Evolutionary conservation across 2,329 filamentous ascomycete species (phyloP).

Genomic region (Aspergillus sp.): DNA sequence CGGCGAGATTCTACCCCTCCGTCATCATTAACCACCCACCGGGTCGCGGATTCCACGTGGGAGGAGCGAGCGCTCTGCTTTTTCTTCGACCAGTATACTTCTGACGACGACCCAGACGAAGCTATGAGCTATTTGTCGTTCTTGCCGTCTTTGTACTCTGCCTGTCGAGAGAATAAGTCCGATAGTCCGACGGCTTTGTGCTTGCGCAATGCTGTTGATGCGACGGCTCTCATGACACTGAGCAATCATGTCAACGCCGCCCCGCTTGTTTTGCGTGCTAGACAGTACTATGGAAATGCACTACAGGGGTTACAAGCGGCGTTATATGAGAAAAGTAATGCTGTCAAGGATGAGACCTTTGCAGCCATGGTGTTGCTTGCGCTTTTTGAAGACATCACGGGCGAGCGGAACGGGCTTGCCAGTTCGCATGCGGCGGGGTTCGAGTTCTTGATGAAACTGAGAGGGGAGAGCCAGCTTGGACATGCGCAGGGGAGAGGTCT

Average conservation of each 20-base stretch:
- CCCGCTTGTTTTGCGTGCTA: slow-evolving; percentile 28
- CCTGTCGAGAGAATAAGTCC: slow-evolving; percentile 21
- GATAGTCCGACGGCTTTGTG: slow-evolving; percentile 24
- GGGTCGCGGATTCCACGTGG: slow-evolving; percentile 32
- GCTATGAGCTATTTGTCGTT: slow-evolving; percentile 37
- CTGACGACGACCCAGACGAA: slow-evolving; percentile 23
- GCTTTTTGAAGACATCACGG: slow-evolving; percentile 40
- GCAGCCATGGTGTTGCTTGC: slow-evolving; percentile 38
- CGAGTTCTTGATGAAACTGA: slow-evolving; percentile 35
- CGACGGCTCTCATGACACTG: slow-evolving; percentile 35
- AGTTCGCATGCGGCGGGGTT: slow-evolving; percentile 40
- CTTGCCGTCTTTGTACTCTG: slow-evolving; percentile 36
- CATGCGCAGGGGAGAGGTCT: slow-evolving; percentile 34
- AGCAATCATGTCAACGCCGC: slow-evolving; percentile 30
- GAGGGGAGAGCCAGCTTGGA: slow-evolving; percentile 31
- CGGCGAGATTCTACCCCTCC: slow-evolving; percentile 1
- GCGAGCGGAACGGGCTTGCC: slow-evolving; percentile 34
- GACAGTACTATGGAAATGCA: slow-evolving; percentile 33
- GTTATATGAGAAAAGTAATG: slow-evolving; percentile 28
- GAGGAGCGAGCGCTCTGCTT: slow-evolving; percentile 40
- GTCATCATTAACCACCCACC: slow-evolving; percentile 18
- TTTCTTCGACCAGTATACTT: slow-evolving; percentile 44
- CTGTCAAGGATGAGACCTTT: slow-evolving; percentile 38
- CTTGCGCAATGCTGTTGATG: slow-evolving; percentile 36
- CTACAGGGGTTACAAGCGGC: slow-evolving; percentile 30